Base-by-base conservation (phyloP, 805 yeast species). In the Groenewaldozyma tartarivorans region DNA sequence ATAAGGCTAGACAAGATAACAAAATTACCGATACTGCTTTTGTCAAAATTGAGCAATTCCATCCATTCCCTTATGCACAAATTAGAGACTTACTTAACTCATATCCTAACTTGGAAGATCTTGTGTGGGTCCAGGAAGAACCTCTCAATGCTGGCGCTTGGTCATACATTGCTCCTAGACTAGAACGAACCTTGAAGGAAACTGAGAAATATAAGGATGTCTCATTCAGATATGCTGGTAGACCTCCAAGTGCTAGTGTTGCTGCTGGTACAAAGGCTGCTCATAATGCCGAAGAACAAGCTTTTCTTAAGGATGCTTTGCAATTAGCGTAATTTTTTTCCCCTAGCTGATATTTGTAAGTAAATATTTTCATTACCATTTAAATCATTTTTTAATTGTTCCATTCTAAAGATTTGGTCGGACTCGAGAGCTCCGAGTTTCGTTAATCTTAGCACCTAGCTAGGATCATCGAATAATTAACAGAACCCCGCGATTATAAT, bases 61-160 rank as follows among this genome's bases (percentile, higher is more conserved):
- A 92, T 61, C 99, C 99, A 65, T 92, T 92, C 96, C 98, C 98
- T 66, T 92, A 71, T 68, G 88, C 92, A 42, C 96, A 85, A 70
- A 67, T 92, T 55, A 81, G 85, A 60, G 96, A 90, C 53, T 68
- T 85, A 20, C 68, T 92, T 55, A 71, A 82, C 66, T 62, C 77
- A 36, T 92, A 81, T 72, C 86, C 94, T 57, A 78, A 77, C 62
- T 61, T 81, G 48, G 79, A 82, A 63, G 98, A 92, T 62, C 68
- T 92, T 52, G 94, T 88, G 36, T 92, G 88, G 90, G 82, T 94
- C 67, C 98, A 92, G 72, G 99, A 92, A 69, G 99, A 92, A 74
- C 97, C 97, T 56, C 73, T 92, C 68, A 92, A 92, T 72, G 90
- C 90, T 79, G 98, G 98, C 66, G 69, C 84, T 35, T 87, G 81